phyloP scores from a whole-genome alignment of 345 rosid species.

The Arabidopsis thaliana region TAIR10.1 NC_003074.8:18606001-18606500 shows the following conservation, averaged over 20 bases:
- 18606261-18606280: not conserved
- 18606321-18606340: constrained; percentile 68
- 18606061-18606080: constrained; percentile 64
- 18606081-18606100: constrained; percentile 67
- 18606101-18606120: constrained; percentile 84
- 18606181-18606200: not conserved
- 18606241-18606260: too few relatives aligned
- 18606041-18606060: constrained; percentile 51
- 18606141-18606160: constrained; percentile 70
- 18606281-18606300: constrained; percentile 38
- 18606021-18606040: constrained; percentile 57
- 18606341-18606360: constrained; percentile 70
- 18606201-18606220: constrained; percentile 8
- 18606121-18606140: constrained; percentile 77
- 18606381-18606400: constrained; percentile 51
- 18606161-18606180: constrained; percentile 70
- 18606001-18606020: constrained; percentile 68
- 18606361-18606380: constrained; percentile 75
- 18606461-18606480: constrained; percentile 54
- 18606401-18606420: constrained; percentile 64
- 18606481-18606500: constrained; percentile 57
- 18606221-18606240: not conserved
- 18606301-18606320: constrained; percentile 57
- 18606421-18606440: constrained; percentile 60
- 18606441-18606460: constrained; percentile 55